phyloP scores from a whole-genome alignment of 1,139 yeast species.

The Taphrina confusa region DNA sequence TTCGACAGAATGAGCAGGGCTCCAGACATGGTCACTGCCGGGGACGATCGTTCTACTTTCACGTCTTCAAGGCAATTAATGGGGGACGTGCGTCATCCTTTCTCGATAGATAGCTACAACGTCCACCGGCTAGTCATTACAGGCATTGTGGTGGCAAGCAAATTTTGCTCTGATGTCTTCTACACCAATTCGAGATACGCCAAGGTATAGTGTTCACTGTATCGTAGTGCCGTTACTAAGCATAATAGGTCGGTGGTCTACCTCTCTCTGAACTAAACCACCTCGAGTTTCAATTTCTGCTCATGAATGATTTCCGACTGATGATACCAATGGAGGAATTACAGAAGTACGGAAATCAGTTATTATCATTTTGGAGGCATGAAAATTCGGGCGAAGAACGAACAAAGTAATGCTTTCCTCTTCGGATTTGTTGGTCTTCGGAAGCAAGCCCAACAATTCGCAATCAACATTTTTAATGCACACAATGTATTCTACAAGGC shows the following conservation, averaged over 20 bases:
- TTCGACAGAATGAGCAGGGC: slow-evolving; percentile 69
- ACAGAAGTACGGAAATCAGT: slow-evolving; percentile 83
- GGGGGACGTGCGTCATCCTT: slow-evolving; percentile 45
- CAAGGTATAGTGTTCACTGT: slow-evolving; percentile 57
- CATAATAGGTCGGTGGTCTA: slow-evolving; percentile 65
- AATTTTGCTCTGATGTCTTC: slow-evolving; percentile 92
- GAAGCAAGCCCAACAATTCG: too few species aligned
- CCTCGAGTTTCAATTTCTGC: slow-evolving; percentile 82
- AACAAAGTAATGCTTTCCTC: too few species aligned
- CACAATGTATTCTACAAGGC: too few species aligned
- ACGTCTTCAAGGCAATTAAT: slow-evolving; percentile 37
- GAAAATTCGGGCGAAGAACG: too few species aligned
- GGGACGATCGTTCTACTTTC: slow-evolving; percentile 6
- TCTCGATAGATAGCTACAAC: slow-evolving; percentile 94
- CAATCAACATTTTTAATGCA: too few species aligned
- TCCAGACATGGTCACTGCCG: slow-evolving; percentile 11
- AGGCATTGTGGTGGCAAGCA: slow-evolving; percentile 95
- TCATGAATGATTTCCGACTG: slow-evolving; percentile 79
- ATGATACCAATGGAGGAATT: slow-evolving; percentile 88
- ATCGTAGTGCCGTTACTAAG: not conserved
- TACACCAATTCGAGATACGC: slow-evolving; percentile 96
- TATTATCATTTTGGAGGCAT: slow-evolving; percentile 75
- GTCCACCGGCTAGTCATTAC: slow-evolving; percentile 91
- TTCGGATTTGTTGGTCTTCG: too few species aligned
- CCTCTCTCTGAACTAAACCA: slow-evolving; percentile 92